Evolutionary conservation across 805 yeast species (phyloP).

Genomic region (Wickerhamiella cacticola): DNA sequence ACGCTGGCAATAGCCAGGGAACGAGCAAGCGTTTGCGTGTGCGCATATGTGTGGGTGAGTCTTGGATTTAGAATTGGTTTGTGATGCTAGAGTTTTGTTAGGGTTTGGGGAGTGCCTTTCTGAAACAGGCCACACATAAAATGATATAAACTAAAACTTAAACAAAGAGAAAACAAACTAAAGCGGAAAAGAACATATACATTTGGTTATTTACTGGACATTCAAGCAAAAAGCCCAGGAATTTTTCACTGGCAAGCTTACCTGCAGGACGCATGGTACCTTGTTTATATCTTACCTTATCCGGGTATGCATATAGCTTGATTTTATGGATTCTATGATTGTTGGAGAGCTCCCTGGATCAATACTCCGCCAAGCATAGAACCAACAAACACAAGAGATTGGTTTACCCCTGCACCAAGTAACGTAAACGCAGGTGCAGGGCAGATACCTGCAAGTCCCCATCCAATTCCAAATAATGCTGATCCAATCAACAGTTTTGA

Average conservation of each 20-base stretch:
- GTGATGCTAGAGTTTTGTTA: slow-evolving; percentile 2
- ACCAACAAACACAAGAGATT: neutral
- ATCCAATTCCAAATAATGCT: slow-evolving; percentile 10
- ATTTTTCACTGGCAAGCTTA: neutral
- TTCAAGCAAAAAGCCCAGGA: too few relatives aligned
- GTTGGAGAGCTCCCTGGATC: slow-evolving; percentile 1
- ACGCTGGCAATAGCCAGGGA: slow-evolving; percentile 6
- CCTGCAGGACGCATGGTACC: neutral
- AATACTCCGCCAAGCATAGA: slow-evolving; percentile 7
- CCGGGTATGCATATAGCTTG: neutral
- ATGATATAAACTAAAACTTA: neutral
- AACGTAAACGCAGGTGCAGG: slow-evolving; percentile 13
- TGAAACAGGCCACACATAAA: neutral
- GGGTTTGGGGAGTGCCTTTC: slow-evolving; percentile 4
- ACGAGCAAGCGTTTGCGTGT: slow-evolving; percentile 2
- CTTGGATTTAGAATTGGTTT: neutral
- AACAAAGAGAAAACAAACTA: too few relatives aligned
- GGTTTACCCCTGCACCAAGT: neutral
- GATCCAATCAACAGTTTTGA: slow-evolving; percentile 1
- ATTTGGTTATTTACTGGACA: too few relatives aligned
- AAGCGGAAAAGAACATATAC: too few relatives aligned
- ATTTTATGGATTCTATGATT: neutral
- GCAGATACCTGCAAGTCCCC: slow-evolving; percentile 13
- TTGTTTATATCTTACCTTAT: slow-evolving; percentile 10
- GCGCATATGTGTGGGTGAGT: slow-evolving; percentile 3